Base-by-base conservation (phyloP, 78 protist species). In the Cavenderia fasciculata region DNA sequence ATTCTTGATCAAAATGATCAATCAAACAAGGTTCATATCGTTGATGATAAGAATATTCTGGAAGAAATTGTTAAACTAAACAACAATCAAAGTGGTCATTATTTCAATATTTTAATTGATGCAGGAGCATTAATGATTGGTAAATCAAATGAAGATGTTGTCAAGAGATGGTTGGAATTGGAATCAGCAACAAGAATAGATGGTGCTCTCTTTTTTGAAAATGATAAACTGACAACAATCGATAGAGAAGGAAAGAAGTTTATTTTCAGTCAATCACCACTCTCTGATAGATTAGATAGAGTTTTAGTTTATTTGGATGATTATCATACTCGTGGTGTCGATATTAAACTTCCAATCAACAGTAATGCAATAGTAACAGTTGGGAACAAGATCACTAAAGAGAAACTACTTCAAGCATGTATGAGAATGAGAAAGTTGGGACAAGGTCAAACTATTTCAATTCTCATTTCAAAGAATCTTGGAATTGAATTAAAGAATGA, bases 401-500 rank as follows among this genome's bases (percentile, higher is more conserved):
- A 71, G 2, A 71, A 71, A 36, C 12, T 44, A 2, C 36, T 71
- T 4, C 77, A 71, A 71, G 52, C 51, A 4, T 43, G 51, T 44
- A 36, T 71, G 57, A 71, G 77, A 71, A 41, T 71, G 77, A 36
- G 77, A 43, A 71, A 71, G 19, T 23, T 71, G 8, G 77, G 61
- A 34, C 12, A 18, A 19, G 62, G 62, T 18, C 77, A 71, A 36
- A 62, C 71, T 18, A 23, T 62, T 36, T 36, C 25, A 2, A 38
- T 62, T 19, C 8, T 62, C 27, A n/a, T 36, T 12, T 23, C 71
- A 31, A n/a, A n/a, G n/a, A n/a, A n/a, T n/a, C n/a, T n/a, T n/a
- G n/a, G n/a, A n/a, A n/a, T n/a, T n/a, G n/a, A n/a, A n/a, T n/a
- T n/a, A n/a, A n/a, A n/a, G n/a, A n/a, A n/a, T n/a, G n/a, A n/a